These are phyloP conservation scores for Halocafeteria seosinensis DNA, from an alignment of 108 stramenopile species.

Conservation along the genomic window DNA sequence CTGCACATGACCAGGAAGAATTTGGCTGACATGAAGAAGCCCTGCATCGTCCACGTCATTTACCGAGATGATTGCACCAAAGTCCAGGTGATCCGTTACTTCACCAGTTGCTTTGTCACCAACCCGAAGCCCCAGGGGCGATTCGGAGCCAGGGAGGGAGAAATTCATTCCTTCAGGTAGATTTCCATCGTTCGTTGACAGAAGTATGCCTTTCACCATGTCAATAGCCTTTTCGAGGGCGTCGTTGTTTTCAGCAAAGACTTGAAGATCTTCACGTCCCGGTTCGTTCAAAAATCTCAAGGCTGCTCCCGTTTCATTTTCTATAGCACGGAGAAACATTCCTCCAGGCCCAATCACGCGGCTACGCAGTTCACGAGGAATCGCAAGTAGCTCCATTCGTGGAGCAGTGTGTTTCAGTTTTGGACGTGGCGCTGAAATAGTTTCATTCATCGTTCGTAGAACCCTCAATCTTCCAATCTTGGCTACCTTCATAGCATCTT, in stretches of 20 bases:
- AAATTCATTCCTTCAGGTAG: background rate
- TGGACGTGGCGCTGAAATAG: background rate
- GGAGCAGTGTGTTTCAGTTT: background rate
- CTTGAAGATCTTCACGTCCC: background rate
- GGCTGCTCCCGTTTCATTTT: background rate
- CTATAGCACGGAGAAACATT: background rate
- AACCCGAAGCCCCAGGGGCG: background rate
- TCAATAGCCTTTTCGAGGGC: background rate
- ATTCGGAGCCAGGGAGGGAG: background rate
- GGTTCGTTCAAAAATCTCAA: background rate
- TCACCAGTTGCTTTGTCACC: background rate
- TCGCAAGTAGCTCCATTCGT: background rate
- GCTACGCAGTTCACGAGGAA: background rate
- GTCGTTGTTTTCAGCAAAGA: background rate
- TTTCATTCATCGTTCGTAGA: conserved; percentile 47
- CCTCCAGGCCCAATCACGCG: background rate
- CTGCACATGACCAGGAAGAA: background rate
- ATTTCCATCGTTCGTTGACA: background rate
- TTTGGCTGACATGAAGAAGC: background rate
- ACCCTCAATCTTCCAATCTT: conserved; percentile 43
- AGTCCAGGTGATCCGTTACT: background rate
- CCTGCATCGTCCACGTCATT: background rate
- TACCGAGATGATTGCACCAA: background rate
- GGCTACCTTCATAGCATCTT: conserved; percentile 45
- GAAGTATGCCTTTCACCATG: background rate